Conservation (phyloP, 257 asterid species). For the Penstemon newberryi region DNA sequence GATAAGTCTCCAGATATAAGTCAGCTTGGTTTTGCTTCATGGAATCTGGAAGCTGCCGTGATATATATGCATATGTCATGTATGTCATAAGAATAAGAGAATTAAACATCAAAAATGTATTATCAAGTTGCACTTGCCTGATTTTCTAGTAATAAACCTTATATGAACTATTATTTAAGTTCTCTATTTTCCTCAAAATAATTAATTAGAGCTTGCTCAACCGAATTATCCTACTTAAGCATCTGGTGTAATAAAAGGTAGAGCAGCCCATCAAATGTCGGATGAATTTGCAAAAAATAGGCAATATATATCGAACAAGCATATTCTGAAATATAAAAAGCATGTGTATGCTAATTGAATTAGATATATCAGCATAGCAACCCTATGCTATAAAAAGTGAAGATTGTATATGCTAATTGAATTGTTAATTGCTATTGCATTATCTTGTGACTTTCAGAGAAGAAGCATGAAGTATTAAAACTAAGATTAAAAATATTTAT, state of each 20-base stretch:
- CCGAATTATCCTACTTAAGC: conserved; percentile 17
- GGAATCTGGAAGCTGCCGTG: conserved; percentile 90
- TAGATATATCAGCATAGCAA: no score
- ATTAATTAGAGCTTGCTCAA: conserved; percentile 14
- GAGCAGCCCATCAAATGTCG: no score
- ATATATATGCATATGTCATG: conserved; percentile 17
- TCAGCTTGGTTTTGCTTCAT: conserved; percentile 98
- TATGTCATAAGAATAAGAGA: conserved; percentile 9
- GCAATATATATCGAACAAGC: neutral
- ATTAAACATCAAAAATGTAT: conserved; percentile 7
- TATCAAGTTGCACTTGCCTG: neutral
- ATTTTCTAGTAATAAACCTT: conserved; percentile 1
- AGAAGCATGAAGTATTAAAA: conserved; percentile 15
- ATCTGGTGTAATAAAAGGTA: neutral
- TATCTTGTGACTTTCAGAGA: conserved; percentile 2
- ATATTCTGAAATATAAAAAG: neutral
- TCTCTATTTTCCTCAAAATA: conserved; percentile 2
- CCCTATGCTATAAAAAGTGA: no score
- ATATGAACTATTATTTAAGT: neutral
- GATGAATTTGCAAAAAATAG: no score
- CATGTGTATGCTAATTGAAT: conserved; percentile 4
- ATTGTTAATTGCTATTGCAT: neutral
- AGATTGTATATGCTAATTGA: neutral
- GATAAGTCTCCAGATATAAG: conserved; percentile 92
- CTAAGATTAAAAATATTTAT: neutral